Conservation (phyloP, 2,329 filamentous ascomycete genomes). For the Ascochyta koolunga region DNA sequence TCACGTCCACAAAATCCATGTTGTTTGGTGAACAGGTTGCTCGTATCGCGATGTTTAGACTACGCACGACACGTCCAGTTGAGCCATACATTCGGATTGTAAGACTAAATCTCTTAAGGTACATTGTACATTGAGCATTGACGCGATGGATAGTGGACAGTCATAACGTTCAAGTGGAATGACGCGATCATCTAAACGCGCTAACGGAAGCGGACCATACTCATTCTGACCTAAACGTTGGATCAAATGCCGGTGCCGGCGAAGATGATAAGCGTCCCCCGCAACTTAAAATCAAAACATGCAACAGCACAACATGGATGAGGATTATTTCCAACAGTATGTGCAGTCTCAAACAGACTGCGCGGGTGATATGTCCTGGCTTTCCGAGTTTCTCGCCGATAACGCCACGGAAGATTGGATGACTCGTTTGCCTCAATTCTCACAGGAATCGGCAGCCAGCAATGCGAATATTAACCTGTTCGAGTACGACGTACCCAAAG, state of each 20-base stretch:
- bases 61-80: no score
- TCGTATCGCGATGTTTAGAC: no score
- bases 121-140: no score
- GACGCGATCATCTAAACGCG: background rate
- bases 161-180: no score
- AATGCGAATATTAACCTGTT: background rate
- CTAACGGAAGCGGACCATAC: background rate
- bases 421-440: conserved; percentile 3
- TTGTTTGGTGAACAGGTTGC: no score
- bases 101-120: no score
- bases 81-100: no score
- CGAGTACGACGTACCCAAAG: conserved; percentile 6
- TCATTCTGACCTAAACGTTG: background rate
- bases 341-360: background rate
- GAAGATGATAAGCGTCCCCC: conserved; percentile 6
- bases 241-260: conserved; percentile 14
- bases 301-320: conserved; percentile 5
- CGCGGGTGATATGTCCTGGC: conserved; percentile 9
- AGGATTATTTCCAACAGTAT: conserved; percentile 6
- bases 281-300: background rate
- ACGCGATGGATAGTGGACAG: no score
- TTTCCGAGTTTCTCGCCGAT: conserved; percentile 12
- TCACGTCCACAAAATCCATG: no score
- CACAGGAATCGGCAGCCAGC: background rate
- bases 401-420: conserved; percentile 7